Percentiles rank a stretch among this genome's conserved stretches.
Evolutionary conservation across 2,329 filamentous ascomycete genomes (phyloP).

Genomic region (Sporothrix globosa): DNA sequence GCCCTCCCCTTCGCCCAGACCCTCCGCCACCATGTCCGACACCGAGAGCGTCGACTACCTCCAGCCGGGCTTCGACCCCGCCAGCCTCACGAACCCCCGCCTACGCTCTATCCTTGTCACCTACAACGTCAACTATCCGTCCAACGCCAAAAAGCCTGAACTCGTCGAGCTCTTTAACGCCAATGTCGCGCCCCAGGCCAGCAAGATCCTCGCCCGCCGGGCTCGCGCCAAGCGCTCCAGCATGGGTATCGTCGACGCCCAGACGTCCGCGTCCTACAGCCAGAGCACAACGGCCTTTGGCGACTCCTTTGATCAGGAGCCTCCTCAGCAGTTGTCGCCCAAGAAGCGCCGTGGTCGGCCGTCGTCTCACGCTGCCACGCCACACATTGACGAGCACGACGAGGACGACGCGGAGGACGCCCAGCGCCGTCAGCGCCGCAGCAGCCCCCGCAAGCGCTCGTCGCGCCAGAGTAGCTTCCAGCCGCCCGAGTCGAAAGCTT

Average conservation of each 20-base stretch:
- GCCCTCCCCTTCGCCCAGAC: neutral
- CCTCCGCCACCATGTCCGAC: conserved; percentile 57
- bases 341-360: conserved; percentile 19
- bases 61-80: conserved; percentile 81
- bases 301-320: conserved; percentile 55
- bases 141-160: conserved; percentile 88
- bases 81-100: conserved; percentile 80
- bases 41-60: conserved; percentile 77
- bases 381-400: conserved; percentile 54
- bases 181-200: conserved; percentile 75
- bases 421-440: conserved; percentile 43
- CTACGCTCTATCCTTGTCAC: conserved; percentile 89
- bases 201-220: conserved; percentile 73
- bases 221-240: conserved; percentile 83
- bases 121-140: conserved; percentile 82
- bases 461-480: conserved; percentile 60
- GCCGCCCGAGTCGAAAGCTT: conserved; percentile 38
- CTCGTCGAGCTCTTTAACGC: conserved; percentile 82
- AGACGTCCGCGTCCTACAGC: conserved; percentile 62
- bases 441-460: conserved; percentile 58
- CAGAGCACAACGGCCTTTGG: conserved; percentile 54
- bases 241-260: conserved; percentile 73
- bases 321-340: conserved; percentile 1
- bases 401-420: conserved; percentile 51
- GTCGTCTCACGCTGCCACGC: conserved; percentile 31